Evolutionary conservation across 1,139 yeast genomes (phyloP).

Genomic region (Yamadazyma mexicana): DNA sequence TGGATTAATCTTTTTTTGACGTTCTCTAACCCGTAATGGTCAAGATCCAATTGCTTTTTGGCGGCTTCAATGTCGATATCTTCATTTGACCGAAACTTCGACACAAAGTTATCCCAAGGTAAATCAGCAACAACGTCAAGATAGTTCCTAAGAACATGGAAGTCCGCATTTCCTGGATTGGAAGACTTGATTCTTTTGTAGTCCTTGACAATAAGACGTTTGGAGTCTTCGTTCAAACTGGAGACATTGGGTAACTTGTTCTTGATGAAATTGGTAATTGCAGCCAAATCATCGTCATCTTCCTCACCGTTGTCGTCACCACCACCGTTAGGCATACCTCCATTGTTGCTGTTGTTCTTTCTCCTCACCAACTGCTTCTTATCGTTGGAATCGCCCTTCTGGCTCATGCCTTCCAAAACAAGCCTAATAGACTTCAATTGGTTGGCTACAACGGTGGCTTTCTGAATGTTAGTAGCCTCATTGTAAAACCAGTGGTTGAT

Average conservation of each 20-base stretch:
- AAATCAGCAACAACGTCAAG: constrained; percentile 69
- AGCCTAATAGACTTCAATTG: constrained; percentile 59
- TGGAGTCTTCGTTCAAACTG: constrained; percentile 49
- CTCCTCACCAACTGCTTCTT: constrained; percentile 19
- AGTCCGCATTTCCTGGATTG: constrained; percentile 70
- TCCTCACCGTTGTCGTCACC: constrained; percentile 25
- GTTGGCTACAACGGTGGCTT: constrained; percentile 57
- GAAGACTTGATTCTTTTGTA: constrained; percentile 60
- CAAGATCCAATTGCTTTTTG: constrained; percentile 62
- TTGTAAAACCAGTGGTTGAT: constrained; percentile 49
- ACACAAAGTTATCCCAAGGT: constrained; percentile 55
- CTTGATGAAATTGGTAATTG: constrained; percentile 45
- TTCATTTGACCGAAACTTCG: constrained; percentile 39
- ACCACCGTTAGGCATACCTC: constrained; percentile 16
- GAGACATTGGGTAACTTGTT: constrained; percentile 46
- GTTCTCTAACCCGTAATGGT: constrained; percentile 81
- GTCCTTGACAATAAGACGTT: constrained; percentile 61
- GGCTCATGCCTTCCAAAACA: constrained; percentile 54
- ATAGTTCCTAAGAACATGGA: constrained; percentile 70
- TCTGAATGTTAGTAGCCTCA: constrained; percentile 53
- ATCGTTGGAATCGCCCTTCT: constrained; percentile 15
- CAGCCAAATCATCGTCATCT: constrained; percentile 45
- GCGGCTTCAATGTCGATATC: constrained; percentile 59
- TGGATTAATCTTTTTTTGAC: constrained; percentile 83
- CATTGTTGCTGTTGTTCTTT: constrained; percentile 3